Evolutionary conservation across 345 rosid genomes (phyloP), one percentile per base, ranked within the genome.

Genomic region (Sapria himalayana): DNA sequence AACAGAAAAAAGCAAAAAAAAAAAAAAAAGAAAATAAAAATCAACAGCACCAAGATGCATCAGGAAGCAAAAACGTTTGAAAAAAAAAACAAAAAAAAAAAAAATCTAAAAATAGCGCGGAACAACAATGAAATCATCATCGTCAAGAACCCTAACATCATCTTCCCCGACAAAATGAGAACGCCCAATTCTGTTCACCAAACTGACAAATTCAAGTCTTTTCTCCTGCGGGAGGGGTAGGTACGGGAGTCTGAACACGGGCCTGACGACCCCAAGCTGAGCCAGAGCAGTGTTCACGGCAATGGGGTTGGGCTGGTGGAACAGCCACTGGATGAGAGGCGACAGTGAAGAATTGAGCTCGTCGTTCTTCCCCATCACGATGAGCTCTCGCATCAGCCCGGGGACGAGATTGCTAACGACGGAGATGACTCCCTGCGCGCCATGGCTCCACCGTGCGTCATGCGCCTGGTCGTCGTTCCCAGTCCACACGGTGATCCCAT

Each of bases 201-300:
- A 61, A 40, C 65, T 57, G 57, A 78, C 80, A 50, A 81, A 78
- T 43, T 76, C 78, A 12, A 67, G 39, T 55, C 97, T 64, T 63
- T 74, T 65, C 4, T 57, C 50, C 34, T 42, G 49, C 18, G 94
- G 63, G 38, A 86, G 76, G 4, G 94, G 97, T 18, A 70, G 73
- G 25, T 72, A 76, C 3, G 94, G 97, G 25, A 81, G 64, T 57
- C 82, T 59, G 64, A 78, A 81, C 42, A 81, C 72, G 0, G 93
- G 97, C 47, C 72, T 67, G 5, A 65, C 76, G 24, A 76, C 91
- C 25, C 94, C 94, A 1, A 89, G 69, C 46, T 76, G 94, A 21
- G 94, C 82, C 44, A 78, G 74, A 29, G 94, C 91, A 1, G 82
- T 82, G 69, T 81, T 82, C 36, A 86, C 59, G n/a, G 74, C 85